Conservation (phyloP, 208 protist species). For the Sergeia podlipaevii region DNA sequence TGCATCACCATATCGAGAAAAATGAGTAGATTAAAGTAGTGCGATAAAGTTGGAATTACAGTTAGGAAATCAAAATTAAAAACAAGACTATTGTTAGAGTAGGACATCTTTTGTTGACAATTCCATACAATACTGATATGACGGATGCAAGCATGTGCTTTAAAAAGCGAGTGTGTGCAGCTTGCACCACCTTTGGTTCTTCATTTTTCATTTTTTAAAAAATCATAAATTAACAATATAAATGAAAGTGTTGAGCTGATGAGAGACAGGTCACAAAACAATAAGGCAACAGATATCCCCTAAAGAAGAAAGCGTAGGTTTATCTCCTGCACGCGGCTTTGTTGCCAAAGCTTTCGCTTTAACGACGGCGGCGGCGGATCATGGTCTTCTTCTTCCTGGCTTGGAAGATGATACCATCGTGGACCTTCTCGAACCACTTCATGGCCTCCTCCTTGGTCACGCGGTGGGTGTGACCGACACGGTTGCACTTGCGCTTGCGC, state of each 20-base stretch:
- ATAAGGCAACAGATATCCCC: too few relatives aligned
- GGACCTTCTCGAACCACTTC: constrained; percentile 99
- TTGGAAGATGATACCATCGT: constrained; percentile 96
- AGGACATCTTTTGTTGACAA: not conserved
- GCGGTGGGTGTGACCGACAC: constrained; percentile 94
- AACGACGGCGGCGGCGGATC: constrained; percentile 98
- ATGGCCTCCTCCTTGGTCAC: constrained; percentile 97
- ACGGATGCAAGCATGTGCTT: too few relatives aligned
- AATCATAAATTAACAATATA: constrained; percentile 10
- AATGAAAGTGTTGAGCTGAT: too few relatives aligned
- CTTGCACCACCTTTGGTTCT: not conserved
- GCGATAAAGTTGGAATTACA: too few relatives aligned
- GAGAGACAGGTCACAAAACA: too few relatives aligned
- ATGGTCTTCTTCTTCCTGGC: constrained; percentile 97
- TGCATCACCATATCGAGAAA: too few relatives aligned
- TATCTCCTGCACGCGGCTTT: not conserved
- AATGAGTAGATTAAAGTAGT: too few relatives aligned
- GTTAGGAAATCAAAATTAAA: too few relatives aligned
- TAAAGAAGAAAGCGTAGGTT: too few relatives aligned
- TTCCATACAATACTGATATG: too few relatives aligned
- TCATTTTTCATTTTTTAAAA: not conserved
- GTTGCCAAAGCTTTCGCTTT: constrained; percentile 48
- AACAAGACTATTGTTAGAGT: not conserved
- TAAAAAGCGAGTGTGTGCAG: too few relatives aligned
- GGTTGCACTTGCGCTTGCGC: constrained; percentile 75